Evolutionary conservation across 306 rosid species (phyloP).

Genomic region (Cicer pinnatifidum): DNA sequence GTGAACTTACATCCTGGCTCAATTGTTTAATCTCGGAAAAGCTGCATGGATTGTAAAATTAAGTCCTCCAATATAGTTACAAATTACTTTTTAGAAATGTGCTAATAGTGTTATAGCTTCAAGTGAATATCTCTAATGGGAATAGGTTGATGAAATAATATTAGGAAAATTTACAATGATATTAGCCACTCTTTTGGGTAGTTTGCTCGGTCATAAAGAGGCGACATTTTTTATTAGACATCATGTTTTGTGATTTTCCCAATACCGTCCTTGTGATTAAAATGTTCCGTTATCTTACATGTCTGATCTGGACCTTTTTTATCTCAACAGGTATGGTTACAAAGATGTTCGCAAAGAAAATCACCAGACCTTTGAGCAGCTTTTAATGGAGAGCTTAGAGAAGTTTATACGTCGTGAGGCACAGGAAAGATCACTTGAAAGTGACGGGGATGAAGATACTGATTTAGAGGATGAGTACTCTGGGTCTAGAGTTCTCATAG

Average conservation of each 20-base stretch:
- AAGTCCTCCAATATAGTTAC: background rate
- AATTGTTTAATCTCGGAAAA: background rate
- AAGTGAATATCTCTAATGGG: background rate
- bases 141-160: conserved; percentile 7
- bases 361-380: conserved; percentile 87
- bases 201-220: conserved; percentile 20
- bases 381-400: conserved; percentile 90
- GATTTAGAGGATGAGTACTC: conserved; percentile 66
- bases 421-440: conserved; percentile 88
- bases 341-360: conserved; percentile 95
- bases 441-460: conserved; percentile 80
- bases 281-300: background rate
- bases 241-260: background rate
- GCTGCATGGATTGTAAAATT: conserved; percentile 9
- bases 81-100: conserved; percentile 13
- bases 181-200: conserved; percentile 2
- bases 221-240: background rate
- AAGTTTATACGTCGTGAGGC: conserved; percentile 95
- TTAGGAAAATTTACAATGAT: conserved; percentile 4
- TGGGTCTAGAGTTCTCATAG: conserved; percentile 71
- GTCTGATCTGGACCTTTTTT: conserved; percentile 34
- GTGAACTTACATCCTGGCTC: background rate
- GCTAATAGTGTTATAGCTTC: conserved; percentile 20
- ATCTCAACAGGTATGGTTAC: conserved; percentile 75
- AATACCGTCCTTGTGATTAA: conserved; percentile 3